A percentile compares a stretch with the other conserved stretches of the same genome.
Conservation (phyloP, 176 grass and related monocot species). For the Luzula sylvatica region DNA sequence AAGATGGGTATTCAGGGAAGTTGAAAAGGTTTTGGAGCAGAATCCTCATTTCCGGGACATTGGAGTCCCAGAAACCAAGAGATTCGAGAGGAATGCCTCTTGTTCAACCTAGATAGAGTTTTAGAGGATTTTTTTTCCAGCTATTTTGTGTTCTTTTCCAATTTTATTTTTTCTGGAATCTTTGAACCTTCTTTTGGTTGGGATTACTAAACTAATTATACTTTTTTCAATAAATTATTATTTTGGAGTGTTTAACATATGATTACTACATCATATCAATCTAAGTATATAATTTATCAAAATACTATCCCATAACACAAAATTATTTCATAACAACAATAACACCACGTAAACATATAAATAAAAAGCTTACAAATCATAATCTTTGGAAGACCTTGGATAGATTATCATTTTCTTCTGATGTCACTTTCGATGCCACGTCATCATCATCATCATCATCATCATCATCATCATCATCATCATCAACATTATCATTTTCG, state of each 20-base stretch:
- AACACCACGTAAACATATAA: background rate
- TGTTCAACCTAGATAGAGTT: too few relatives aligned
- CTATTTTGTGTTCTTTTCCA: background rate
- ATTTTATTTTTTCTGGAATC: background rate
- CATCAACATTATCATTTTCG: slow-evolving; percentile 2
- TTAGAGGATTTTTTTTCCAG: too few relatives aligned
- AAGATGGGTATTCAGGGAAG: slow-evolving; percentile 31
- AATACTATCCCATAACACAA: background rate
- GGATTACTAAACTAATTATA: too few relatives aligned
- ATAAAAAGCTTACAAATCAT: background rate
- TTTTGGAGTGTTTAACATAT: too few relatives aligned
- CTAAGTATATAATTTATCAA: too few relatives aligned
- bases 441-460: background rate
- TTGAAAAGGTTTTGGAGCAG: slow-evolving; percentile 38
- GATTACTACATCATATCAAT: too few relatives aligned
- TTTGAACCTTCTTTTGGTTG: too few relatives aligned
- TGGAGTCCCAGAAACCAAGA: background rate
- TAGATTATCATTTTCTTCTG: slow-evolving; percentile 19
- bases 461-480: background rate
- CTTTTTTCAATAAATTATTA: too few relatives aligned
- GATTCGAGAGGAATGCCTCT: background rate
- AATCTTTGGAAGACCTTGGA: slow-evolving; percentile 26
- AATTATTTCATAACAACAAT: background rate
- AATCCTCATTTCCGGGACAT: slow-evolving; percentile 23
- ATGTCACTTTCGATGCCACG: slow-evolving; percentile 14